phyloP scores from a whole-genome alignment of 208 protist genomes.

The Leishmania tarentolae region DNA sequence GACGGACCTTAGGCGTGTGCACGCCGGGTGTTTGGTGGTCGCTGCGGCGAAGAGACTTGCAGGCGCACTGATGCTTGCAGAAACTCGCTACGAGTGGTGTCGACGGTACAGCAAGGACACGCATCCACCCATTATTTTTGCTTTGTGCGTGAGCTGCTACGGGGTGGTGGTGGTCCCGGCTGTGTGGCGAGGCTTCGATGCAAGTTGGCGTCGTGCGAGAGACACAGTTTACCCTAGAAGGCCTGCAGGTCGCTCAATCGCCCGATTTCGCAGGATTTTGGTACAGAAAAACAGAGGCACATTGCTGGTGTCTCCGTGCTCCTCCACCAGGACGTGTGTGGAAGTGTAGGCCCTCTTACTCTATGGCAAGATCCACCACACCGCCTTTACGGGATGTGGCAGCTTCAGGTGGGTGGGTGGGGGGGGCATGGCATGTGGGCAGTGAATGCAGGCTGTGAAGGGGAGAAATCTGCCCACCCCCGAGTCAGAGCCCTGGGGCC shows the following conservation, averaged over 20 bases:
- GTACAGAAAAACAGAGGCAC: neutral
- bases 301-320: neutral
- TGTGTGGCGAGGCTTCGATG: neutral
- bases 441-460: neutral
- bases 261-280: too few species aligned
- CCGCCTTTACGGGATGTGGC: neutral
- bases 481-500: neutral
- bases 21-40: neutral
- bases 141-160: neutral
- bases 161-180: neutral
- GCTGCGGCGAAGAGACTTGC: neutral
- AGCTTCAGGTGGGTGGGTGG: neutral
- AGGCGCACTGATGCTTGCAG: neutral
- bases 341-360: neutral
- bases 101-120: neutral
- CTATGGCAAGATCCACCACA: neutral
- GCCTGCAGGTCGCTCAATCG: too few species aligned
- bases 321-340: neutral
- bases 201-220: neutral
- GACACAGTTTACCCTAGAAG: neutral
- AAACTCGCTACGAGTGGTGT: neutral
- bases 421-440: neutral
- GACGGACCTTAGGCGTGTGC: neutral
- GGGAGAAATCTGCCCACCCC: too few species aligned
- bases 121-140: neutral